These are phyloP conservation scores for Hyaloraphidium curvatum DNA, from an alignment of 192 early-diverging fungal genomes.

Conservation along the genomic window DNA sequence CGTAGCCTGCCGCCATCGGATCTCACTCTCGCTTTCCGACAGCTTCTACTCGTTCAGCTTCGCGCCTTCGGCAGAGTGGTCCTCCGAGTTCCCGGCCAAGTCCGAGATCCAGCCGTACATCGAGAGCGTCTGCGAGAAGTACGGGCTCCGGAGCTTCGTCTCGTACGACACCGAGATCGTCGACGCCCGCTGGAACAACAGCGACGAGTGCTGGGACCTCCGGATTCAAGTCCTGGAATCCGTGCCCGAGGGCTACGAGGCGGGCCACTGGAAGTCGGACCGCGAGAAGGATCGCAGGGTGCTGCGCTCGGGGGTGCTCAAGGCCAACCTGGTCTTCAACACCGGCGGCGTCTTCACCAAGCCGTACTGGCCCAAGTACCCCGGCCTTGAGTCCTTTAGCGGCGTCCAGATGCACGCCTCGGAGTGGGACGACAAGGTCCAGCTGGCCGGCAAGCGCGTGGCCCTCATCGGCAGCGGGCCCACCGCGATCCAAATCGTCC, in stretches of 20 bases:
- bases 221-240: neutral
- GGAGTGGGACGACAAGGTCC: neutral
- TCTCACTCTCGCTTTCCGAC: too few relatives aligned
- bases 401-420: neutral
- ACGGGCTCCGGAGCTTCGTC: neutral
- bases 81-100: neutral
- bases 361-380: neutral
- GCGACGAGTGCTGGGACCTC: neutral
- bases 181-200: neutral
- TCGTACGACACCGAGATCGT: neutral
- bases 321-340: neutral
- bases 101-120: neutral
- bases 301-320: neutral
- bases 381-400: neutral
- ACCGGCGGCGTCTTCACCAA: neutral
- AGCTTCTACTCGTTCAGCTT: too few relatives aligned
- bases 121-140: neutral
- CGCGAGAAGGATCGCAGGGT: too few relatives aligned
- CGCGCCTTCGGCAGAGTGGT: neutral
- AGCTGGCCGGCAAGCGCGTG: neutral
- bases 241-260: neutral
- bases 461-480: neutral
- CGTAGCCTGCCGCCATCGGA: too few relatives aligned
- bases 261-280: neutral
- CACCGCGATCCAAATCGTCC: neutral